Conservation (phyloP, 805 yeast species). For the Candida gorgasii region DNA sequence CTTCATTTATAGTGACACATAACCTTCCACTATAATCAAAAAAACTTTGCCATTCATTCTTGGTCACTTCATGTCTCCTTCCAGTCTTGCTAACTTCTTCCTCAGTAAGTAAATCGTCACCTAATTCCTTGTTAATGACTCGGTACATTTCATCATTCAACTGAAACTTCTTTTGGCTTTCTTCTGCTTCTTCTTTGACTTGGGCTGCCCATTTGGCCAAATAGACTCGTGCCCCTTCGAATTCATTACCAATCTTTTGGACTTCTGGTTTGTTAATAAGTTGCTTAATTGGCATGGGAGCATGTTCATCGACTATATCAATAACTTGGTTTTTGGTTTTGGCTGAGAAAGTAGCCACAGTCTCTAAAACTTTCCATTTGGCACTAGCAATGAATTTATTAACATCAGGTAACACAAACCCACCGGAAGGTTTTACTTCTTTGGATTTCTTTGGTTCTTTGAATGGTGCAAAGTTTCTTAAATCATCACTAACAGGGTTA, state of each 20-base stretch:
- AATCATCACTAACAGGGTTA: conserved; percentile 73
- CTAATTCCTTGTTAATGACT: conserved; percentile 60
- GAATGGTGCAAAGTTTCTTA: conserved; percentile 53
- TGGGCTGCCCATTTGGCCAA: conserved; percentile 96
- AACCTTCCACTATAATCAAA: conserved; percentile 81
- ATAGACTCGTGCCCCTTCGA: conserved; percentile 88
- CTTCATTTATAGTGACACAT: conserved; percentile 70
- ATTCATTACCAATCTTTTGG: conserved; percentile 77
- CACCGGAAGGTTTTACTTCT: background rate
- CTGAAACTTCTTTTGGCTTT: conserved; percentile 52
- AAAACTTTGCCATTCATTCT: conserved; percentile 79
- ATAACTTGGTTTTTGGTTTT: conserved; percentile 53
- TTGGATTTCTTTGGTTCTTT: conserved; percentile 12
- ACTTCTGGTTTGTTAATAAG: conserved; percentile 79
- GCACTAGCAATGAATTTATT: conserved; percentile 61
- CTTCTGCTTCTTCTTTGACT: conserved; percentile 85
- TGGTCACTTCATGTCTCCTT: conserved; percentile 64
- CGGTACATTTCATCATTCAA: conserved; percentile 62
- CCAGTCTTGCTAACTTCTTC: conserved; percentile 62
- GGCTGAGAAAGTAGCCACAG: conserved; percentile 74
- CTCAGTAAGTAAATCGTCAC: conserved; percentile 56
- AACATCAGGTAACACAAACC: conserved; percentile 32
- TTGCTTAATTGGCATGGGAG: conserved; percentile 60
- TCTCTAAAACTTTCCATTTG: conserved; percentile 84
- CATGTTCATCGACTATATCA: conserved; percentile 61